Evolutionary conservation across 129 eudicot species (phyloP).

Genomic region (Arctium lappa): DNA sequence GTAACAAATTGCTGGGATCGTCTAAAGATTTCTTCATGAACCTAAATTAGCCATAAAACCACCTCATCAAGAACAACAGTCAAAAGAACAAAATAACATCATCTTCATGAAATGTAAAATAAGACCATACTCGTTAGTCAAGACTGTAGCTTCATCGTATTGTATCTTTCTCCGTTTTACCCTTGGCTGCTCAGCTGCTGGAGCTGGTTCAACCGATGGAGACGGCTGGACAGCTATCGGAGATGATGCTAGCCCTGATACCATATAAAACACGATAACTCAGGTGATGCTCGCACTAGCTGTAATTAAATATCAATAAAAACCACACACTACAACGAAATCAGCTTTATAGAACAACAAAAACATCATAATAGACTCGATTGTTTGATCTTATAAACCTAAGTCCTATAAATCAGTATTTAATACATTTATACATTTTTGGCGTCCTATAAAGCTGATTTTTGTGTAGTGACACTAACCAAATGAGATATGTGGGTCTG

Average conservation of each 20-base stretch:
- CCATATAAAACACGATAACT: conserved; percentile 8
- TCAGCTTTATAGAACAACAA: background rate
- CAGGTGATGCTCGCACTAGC: background rate
- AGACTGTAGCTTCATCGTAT: conserved; percentile 54
- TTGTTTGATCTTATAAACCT: too few relatives aligned
- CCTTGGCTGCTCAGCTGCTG: conserved; percentile 23
- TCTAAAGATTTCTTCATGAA: conserved; percentile 44
- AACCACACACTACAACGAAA: background rate
- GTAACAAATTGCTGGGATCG: conserved; percentile 33
- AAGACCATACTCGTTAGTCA: conserved; percentile 55
- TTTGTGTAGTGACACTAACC: conserved; percentile 42
- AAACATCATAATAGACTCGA: too few relatives aligned
- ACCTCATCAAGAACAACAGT: background rate
- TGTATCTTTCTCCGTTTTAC: conserved; percentile 50
- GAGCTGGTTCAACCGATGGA: conserved; percentile 45
- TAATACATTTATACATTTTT: background rate
- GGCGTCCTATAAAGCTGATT: background rate
- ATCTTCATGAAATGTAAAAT: background rate
- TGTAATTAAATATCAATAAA: background rate
- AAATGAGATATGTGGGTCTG: conserved; percentile 23
- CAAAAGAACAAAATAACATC: background rate
- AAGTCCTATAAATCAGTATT: too few relatives aligned
- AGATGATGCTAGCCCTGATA: conserved; percentile 36
- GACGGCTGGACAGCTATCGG: conserved; percentile 38
- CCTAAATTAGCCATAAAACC: conserved; percentile 39